A percentile compares a stretch with the other conserved stretches of the same genome.
phyloP scores from a whole-genome alignment of 768 basidiomycete genomes.

The Fistulinella prunicolor region DNA sequence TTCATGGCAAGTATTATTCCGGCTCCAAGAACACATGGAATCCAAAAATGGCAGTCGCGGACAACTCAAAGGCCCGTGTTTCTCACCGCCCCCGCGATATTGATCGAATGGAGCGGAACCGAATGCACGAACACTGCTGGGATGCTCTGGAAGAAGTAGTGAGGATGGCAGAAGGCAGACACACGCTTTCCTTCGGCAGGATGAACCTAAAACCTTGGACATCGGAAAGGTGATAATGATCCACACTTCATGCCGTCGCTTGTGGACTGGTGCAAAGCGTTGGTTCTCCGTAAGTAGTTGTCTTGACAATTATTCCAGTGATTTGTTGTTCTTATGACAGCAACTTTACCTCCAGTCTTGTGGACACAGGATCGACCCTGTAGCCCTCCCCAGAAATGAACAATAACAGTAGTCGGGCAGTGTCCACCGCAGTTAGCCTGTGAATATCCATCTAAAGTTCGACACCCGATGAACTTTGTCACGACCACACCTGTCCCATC shows the following conservation, averaged over 20 bases:
- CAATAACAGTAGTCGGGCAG: conserved; percentile 16
- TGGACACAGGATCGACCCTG: neutral
- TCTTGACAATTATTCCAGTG: neutral
- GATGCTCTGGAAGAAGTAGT: conserved; percentile 51
- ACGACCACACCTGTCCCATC: conserved; percentile 8
- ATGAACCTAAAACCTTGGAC: conserved; percentile 31
- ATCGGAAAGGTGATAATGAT: conserved; percentile 7
- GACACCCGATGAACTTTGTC: conserved; percentile 10
- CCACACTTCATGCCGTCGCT: neutral
- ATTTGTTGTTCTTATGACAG: conserved; percentile 3
- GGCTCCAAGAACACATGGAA: conserved; percentile 36
- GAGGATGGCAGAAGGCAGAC: conserved; percentile 57
- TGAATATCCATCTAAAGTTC: neutral
- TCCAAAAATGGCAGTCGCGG: conserved; percentile 31
- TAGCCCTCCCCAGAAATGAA: conserved; percentile 2
- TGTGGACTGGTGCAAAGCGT: neutral
- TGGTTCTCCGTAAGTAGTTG: conserved; percentile 6
- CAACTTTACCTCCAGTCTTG: neutral
- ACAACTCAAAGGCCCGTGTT: conserved; percentile 18
- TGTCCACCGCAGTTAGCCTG: conserved; percentile 7
- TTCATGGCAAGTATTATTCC: conserved; percentile 18
- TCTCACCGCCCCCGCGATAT: conserved; percentile 12
- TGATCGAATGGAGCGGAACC: conserved; percentile 22
- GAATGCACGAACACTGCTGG: conserved; percentile 40
- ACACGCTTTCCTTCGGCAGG: conserved; percentile 50